Conservation (phyloP, 1,139 yeast species). For the Blastobotrys aristatus region DNA sequence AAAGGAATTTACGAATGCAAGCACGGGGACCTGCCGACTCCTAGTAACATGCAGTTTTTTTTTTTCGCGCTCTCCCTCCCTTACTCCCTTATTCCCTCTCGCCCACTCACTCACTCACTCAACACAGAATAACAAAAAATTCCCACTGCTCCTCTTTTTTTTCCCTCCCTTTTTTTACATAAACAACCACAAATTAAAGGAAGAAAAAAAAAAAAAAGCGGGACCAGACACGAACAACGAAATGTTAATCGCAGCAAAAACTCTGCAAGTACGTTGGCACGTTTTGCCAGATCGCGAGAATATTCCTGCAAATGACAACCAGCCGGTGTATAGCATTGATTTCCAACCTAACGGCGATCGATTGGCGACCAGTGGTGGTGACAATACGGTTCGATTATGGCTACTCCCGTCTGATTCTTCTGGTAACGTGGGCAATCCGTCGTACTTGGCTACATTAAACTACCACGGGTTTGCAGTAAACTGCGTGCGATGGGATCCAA, state of each 20-base stretch:
- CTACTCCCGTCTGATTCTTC: slow-evolving; percentile 21
- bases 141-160: no score
- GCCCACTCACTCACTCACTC: no score
- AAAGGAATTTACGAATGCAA: background rate
- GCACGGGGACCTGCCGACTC: no score
- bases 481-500: slow-evolving; percentile 72
- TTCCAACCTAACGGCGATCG: slow-evolving; percentile 59
- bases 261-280: slow-evolving; percentile 1
- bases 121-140: no score
- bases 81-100: no score
- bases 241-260: background rate
- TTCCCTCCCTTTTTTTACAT: background rate
- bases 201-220: background rate
- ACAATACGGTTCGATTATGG: slow-evolving; percentile 77
- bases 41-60: no score
- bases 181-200: background rate
- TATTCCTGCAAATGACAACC: background rate
- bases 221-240: no score
- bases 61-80: no score
- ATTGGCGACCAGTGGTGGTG: slow-evolving; percentile 92
- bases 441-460: slow-evolving; percentile 61
- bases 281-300: background rate
- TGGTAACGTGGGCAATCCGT: slow-evolving; percentile 20
- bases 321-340: slow-evolving; percentile 78
- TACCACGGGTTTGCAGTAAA: slow-evolving; percentile 96